These are phyloP conservation scores for Leptodontidium sp. DNA, from an alignment of 2,329 filamentous ascomycete genomes.

Conservation along the genomic window DNA sequence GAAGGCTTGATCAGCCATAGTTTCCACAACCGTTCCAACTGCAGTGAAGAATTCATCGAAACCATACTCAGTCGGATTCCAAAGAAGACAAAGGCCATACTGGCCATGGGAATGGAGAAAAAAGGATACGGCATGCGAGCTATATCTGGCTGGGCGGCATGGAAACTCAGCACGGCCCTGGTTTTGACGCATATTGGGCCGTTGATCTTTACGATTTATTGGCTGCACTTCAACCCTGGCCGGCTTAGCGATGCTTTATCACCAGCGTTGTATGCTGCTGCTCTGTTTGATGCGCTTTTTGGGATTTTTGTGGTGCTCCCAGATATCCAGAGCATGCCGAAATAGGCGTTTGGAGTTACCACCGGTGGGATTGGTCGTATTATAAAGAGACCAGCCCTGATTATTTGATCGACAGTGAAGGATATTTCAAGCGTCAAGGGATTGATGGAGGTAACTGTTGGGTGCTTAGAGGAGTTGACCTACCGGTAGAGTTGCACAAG, in stretches of 20 bases:
- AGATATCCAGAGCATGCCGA: too few species aligned
- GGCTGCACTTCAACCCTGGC: not conserved
- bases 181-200: not conserved
- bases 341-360: too few species aligned
- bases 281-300: too few species aligned
- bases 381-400: too few species aligned
- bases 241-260: not conserved
- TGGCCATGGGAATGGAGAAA: not conserved
- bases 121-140: not conserved
- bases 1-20: not conserved
- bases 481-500: too few species aligned
- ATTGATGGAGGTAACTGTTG: too few species aligned
- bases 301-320: too few species aligned
- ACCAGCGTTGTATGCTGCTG: not conserved
- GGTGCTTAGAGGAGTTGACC: too few species aligned
- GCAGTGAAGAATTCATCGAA: not conserved
- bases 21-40: not conserved
- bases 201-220: not conserved
- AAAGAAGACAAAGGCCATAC: not conserved
- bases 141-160: not conserved
- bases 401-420: too few species aligned
- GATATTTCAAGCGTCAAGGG: too few species aligned
- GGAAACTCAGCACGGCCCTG: not conserved
- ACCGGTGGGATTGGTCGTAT: too few species aligned
- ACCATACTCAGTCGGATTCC: not conserved